Evolutionary conservation across 768 basidiomycete genomes (phyloP), one percentile per base, ranked within the genome.

Genomic region (Phaeotremella fagi): DNA sequence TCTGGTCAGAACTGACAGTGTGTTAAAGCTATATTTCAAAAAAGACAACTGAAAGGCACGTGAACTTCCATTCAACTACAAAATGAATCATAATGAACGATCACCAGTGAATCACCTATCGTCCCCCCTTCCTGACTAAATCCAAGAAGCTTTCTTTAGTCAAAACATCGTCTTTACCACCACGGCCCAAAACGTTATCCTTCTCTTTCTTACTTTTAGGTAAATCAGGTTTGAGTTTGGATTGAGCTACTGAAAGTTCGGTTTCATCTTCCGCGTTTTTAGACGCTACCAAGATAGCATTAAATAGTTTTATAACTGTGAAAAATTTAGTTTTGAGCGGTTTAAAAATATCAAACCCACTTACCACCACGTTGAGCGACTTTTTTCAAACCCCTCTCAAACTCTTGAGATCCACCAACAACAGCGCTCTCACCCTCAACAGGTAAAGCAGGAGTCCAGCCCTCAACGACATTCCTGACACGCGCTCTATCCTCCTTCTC

Each of bases 111-210:
- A n/a, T n/a, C n/a, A n/a, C 38, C 23, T 25, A 43, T 36, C 41
- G 50, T 38, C 50, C 59, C 1, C 67, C 70, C 43, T 61, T 65
- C 61, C 72, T 71, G 56, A 76, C 68, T 60, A 76, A 52, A 44
- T 72, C 73, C 61, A 75, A 63, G 67, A 76, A 76, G 4, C 66
- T 65, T 59, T 76, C 75, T 54, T 73, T 74, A 15, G 73, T 76
- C 52, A 76, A 58, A 7, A 64, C 57, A 20, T 60, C 64, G 29
- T 71, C 71, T 46, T 64, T 67, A 4, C 66, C 72, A 14, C 73
- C 75, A 53, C 75, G 45, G 25, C 75, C 75, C 6, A 76, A 56
- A 14, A 75, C 58, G 50, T 76, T 76, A 50, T 73, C 75, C 57
- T 73, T 73, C 29, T 72, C 75, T 59, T 70, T 70, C 48, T 68